A percentile compares a stretch with the other conserved stretches of the same genome.
Conservation (phyloP, 2,329 filamentous ascomycete species). For the Purpureocillium lavendulum region DNA sequence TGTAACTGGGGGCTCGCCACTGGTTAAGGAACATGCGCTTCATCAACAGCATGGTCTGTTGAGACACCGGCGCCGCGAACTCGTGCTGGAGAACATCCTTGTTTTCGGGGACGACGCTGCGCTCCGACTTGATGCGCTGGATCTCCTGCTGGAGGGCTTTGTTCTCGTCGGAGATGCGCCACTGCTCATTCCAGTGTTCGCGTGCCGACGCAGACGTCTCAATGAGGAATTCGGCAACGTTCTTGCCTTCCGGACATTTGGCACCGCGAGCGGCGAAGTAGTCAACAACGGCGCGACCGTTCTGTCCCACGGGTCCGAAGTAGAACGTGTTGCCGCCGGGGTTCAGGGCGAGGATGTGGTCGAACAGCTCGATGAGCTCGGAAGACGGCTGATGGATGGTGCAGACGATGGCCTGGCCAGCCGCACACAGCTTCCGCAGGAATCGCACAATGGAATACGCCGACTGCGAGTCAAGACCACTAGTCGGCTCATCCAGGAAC, state of each 20-base stretch:
- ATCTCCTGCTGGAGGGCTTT: constrained; percentile 55
- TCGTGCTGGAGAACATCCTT: constrained; percentile 24
- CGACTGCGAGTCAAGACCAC: constrained; percentile 45
- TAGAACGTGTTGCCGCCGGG: constrained; percentile 44
- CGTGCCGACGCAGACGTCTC: constrained; percentile 32
- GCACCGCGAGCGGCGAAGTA: constrained; percentile 55
- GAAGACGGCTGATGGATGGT: constrained; percentile 51
- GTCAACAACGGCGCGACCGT: constrained; percentile 23
- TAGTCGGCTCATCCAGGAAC: constrained; percentile 53
- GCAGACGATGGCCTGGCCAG: constrained; percentile 49
- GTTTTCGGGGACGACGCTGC: constrained; percentile 15
- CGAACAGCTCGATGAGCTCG: constrained; percentile 45
- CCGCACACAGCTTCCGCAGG: constrained; percentile 47
- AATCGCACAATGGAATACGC: constrained; percentile 52
- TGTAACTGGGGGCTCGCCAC: constrained; percentile 68
- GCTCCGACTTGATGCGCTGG: constrained; percentile 39
- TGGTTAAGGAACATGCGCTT: constrained; percentile 64
- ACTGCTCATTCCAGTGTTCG: constrained; percentile 65
- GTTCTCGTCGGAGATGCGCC: constrained; percentile 57
- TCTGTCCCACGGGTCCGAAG: constrained; percentile 30
- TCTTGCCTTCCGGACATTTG: constrained; percentile 49
- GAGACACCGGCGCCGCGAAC: constrained; percentile 56
- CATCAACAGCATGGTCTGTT: constrained; percentile 59
- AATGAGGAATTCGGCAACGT: constrained; percentile 41
- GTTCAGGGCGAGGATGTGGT: constrained; percentile 42